A percentile compares a stretch with the other conserved stretches of the same genome.
phyloP scores from a whole-genome alignment of 495 filamentous ascomycete genomes.

The Xylaria nigripes region DNA sequence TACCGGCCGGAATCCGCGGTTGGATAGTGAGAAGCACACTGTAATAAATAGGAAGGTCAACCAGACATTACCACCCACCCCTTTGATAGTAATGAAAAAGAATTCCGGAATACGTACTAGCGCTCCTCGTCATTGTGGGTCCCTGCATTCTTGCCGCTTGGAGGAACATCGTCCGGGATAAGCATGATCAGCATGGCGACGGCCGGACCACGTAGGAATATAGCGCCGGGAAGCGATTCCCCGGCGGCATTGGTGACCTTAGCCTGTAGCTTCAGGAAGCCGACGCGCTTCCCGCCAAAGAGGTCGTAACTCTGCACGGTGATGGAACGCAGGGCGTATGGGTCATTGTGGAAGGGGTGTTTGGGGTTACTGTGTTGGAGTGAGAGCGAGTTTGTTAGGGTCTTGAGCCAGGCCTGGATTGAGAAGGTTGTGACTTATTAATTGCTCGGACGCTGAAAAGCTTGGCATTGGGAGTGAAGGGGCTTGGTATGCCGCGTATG shows the following conservation, averaged over 20 bases:
- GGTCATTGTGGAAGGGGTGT: slow-evolving; percentile 64
- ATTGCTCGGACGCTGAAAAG: not conserved
- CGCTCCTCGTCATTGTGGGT: slow-evolving; percentile 43
- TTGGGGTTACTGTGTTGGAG: slow-evolving; percentile 46
- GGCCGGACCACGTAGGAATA: slow-evolving; percentile 74
- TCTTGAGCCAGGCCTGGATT: slow-evolving; percentile 55
- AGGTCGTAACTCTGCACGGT: slow-evolving; percentile 67
- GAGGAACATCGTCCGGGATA: slow-evolving; percentile 56
- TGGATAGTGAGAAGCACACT: slow-evolving; percentile 70
- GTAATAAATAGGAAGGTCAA: not conserved
- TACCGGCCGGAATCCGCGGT: slow-evolving; percentile 71
- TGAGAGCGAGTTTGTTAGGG: slow-evolving; percentile 55
- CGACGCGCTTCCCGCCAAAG: slow-evolving; percentile 55
- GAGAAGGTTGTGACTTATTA: slow-evolving; percentile 2
- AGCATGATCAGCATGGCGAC: slow-evolving; percentile 78
- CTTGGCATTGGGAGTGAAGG: too few species aligned
- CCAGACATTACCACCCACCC: not conserved
- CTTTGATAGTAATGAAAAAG: not conserved
- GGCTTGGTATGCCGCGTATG: too few species aligned
- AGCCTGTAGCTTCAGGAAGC: slow-evolving; percentile 71
- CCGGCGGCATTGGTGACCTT: slow-evolving; percentile 54
- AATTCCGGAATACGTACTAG: slow-evolving; percentile 20
- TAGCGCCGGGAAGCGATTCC: slow-evolving; percentile 62
- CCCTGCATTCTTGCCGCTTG: not conserved
- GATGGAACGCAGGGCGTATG: slow-evolving; percentile 63